Evolutionary conservation across 257 asterid species (phyloP), one percentile per base, ranked within the genome.

Genomic region (Anisodus tanguticus): DNA sequence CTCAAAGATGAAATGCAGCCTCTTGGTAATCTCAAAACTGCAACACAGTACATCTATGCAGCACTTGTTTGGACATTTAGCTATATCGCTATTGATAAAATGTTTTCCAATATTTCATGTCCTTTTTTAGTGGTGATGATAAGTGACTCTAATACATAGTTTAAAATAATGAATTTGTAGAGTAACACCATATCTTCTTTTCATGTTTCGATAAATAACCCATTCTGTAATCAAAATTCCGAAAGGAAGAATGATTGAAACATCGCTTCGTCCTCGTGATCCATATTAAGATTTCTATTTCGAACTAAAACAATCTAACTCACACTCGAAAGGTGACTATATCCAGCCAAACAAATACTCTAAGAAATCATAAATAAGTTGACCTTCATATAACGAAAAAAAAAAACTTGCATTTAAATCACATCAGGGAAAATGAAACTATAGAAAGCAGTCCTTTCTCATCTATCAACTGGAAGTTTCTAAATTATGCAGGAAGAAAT

Each of bases 241-340:
- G 19, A 49, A 22, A 74, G 4, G n/a, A 49, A 49, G 80, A 74
- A 74, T 2, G 6, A 49, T 49, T 49, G 60, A 3, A 74, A 74
- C 62, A 49, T 74, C 19, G 11, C 43, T 12, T 49, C 11, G 12
- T 49, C 60, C 31, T 74, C 43, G 49, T 49, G 9, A 74, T 74
- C 80, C 60, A 13, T 11, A 1, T 11, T 47, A 15, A 74, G 43
- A 74, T 74, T 74, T 47, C 60, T 47, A 74, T 22, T 43, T 41
- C 60, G 2, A 74, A 35, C 80, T 74, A 19, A 74, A 74, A 49
- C 60, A 49, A 47, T 47, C 80, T 5, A 68, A 19, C 80, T 72
- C 80, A 72, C 79, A 43, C 58, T 22, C 79, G 45, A 47, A 19
- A 47, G 19, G 5, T 72, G 43, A 74, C 39, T 74, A 19, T 74